These are phyloP conservation scores for Mentha longifolia DNA, from an alignment of 257 asterid genomes.

Conservation along the genomic window DNA sequence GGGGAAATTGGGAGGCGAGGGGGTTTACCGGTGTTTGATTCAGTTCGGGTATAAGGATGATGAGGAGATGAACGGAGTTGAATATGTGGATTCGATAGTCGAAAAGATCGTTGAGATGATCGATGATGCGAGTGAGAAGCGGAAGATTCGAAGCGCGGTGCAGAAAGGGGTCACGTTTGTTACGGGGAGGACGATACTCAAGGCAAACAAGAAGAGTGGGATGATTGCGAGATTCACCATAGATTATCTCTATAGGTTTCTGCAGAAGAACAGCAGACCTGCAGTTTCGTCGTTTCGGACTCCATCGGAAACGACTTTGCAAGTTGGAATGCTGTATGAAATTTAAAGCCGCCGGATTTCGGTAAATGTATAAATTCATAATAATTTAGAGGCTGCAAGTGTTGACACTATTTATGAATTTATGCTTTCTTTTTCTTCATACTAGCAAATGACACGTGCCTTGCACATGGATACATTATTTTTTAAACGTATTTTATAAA, in stretches of 20 bases:
- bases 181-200: slow-evolving; percentile 58
- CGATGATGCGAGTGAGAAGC: slow-evolving; percentile 38
- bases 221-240: slow-evolving; percentile 46
- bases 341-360: no score
- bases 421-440: no score
- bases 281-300: no score
- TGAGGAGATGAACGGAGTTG: slow-evolving; percentile 50
- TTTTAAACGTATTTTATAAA: no score
- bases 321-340: no score
- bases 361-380: no score
- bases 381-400: no score
- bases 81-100: slow-evolving; percentile 38
- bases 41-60: slow-evolving; percentile 67
- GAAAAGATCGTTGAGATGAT: slow-evolving; percentile 37
- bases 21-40: slow-evolving; percentile 61
- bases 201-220: slow-evolving; percentile 43
- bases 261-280: slow-evolving; percentile 63
- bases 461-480: no score
- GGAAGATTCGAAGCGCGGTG: slow-evolving; percentile 40
- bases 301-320: no score
- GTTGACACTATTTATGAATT: no score
- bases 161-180: slow-evolving; percentile 44
- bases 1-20: slow-evolving; percentile 52
- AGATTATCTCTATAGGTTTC: slow-evolving; percentile 62
- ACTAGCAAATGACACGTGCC: no score